A percentile compares a stretch with the other conserved stretches of the same genome.
Evolutionary conservation across 768 basidiomycete genomes (phyloP).

Genomic region (Lactarius indigo): DNA sequence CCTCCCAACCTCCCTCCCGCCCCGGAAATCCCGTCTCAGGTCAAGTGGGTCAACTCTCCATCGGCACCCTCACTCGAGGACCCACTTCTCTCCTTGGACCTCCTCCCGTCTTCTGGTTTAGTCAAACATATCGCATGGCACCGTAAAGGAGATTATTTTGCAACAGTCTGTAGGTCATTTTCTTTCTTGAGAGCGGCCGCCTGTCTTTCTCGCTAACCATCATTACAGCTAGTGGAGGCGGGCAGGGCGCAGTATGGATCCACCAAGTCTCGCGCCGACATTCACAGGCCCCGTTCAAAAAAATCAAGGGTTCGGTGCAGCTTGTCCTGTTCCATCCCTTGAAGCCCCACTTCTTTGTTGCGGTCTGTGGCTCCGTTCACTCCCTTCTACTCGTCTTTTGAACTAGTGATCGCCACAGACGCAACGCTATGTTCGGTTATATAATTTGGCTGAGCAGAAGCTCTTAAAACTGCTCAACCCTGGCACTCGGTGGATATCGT

Average conservation of each 20-base stretch:
- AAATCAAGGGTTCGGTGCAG: constrained; percentile 88
- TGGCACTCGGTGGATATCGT: constrained; percentile 97
- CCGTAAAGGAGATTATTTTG: constrained; percentile 89
- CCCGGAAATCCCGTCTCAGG: constrained; percentile 52
- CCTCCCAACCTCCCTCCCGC: constrained; percentile 61
- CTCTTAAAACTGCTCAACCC: constrained; percentile 90
- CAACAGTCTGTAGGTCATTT: constrained; percentile 82
- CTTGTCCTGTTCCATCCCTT: constrained; percentile 90
- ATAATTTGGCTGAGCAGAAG: constrained; percentile 92
- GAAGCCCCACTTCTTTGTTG: constrained; percentile 96
- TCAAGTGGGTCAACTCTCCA: constrained; percentile 64
- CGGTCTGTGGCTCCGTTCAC: constrained; percentile 55
- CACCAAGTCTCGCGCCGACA: constrained; percentile 92
- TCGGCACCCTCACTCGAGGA: constrained; percentile 44
- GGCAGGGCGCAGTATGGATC: constrained; percentile 87
- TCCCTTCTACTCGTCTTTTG: constrained; percentile 3
- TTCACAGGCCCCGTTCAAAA: constrained; percentile 97
- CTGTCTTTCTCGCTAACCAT: constrained; percentile 2
- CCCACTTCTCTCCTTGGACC: constrained; percentile 55
- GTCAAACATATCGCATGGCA: constrained; percentile 90
- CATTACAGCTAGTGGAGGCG: constrained; percentile 54
- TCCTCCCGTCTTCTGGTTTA: constrained; percentile 64
- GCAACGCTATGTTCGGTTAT: constrained; percentile 92
- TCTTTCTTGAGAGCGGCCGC: background rate
- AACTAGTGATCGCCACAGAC: constrained; percentile 50